Percentiles rank a stretch among this genome's conserved stretches.
Evolutionary conservation across 768 basidiomycete genomes (phyloP).

Genomic region (Rubroboletus satanas): DNA sequence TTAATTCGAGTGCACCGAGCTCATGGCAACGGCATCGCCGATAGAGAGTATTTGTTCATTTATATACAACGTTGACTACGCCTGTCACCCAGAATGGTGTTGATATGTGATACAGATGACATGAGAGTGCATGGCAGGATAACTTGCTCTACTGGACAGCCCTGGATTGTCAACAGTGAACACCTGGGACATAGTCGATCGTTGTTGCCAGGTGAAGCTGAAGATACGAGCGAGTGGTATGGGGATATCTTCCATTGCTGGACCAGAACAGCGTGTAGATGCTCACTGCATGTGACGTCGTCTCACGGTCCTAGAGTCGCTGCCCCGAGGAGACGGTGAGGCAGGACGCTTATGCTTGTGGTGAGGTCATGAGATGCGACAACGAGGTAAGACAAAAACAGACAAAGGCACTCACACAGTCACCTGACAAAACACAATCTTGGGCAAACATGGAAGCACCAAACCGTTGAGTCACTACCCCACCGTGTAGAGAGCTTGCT

Average conservation of each 20-base stretch:
- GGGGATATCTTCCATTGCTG: neutral
- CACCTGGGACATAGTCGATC: neutral
- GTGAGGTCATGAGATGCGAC: neutral
- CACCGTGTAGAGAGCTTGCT: conserved; percentile 33
- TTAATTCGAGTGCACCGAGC: neutral
- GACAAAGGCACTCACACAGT: conserved; percentile 9
- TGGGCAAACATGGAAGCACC: conserved; percentile 22
- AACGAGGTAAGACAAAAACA: neutral
- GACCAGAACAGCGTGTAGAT: neutral
- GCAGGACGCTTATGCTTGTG: conserved; percentile 13
- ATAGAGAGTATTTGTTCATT: neutral
- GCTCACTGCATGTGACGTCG: conserved; percentile 11
- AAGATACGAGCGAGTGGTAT: neutral
- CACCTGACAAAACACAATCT: neutral
- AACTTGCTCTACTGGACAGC: no score
- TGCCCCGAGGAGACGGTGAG: conserved; percentile 3
- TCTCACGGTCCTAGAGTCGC: conserved; percentile 8
- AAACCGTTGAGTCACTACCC: neutral
- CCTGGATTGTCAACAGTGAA: neutral
- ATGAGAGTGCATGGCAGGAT: neutral
- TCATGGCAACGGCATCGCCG: neutral
- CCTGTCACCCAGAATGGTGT: neutral
- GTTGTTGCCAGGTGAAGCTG: neutral
- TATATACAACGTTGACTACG: conserved; percentile 4
- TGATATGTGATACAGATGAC: neutral